phyloP scores from a whole-genome alignment of 305 asterid species.

The Petunia hybrid region DNA sequence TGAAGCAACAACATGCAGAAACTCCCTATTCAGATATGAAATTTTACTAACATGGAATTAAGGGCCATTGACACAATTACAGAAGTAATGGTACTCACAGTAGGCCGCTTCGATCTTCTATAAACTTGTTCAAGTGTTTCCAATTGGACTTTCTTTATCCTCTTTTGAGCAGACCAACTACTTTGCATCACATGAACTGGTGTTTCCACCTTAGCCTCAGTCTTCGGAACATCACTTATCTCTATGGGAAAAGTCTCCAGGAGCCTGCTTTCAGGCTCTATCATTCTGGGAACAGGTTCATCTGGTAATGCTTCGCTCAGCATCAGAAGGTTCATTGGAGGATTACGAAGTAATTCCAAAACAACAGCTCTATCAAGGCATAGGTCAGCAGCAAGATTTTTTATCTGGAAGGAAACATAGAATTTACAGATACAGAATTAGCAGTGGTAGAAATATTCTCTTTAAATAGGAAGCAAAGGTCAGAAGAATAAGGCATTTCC shows the following conservation, averaged over 20 bases:
- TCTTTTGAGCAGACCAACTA: constrained; percentile 82
- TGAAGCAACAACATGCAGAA: constrained; percentile 1
- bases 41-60: neutral
- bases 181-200: constrained; percentile 90
- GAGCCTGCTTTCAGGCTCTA: constrained; percentile 51
- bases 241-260: constrained; percentile 47
- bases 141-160: constrained; percentile 83
- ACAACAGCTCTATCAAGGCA: constrained; percentile 89
- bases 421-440: neutral
- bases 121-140: constrained; percentile 89
- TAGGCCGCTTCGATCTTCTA: constrained; percentile 79
- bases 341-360: constrained; percentile 82
- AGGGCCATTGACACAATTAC: neutral
- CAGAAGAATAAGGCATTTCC: neutral
- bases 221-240: constrained; percentile 37
- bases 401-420: constrained; percentile 65
- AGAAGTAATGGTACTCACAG: constrained; percentile 64
- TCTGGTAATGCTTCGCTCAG: constrained; percentile 89
- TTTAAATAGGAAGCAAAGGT: neutral
- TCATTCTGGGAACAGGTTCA: constrained; percentile 56
- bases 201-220: constrained; percentile 51
- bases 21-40: neutral
- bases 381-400: constrained; percentile 84
- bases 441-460: neutral
- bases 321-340: constrained; percentile 83